phyloP scores from a whole-genome alignment of 306 rosid species.

The Acmispon strigosus region DNA sequence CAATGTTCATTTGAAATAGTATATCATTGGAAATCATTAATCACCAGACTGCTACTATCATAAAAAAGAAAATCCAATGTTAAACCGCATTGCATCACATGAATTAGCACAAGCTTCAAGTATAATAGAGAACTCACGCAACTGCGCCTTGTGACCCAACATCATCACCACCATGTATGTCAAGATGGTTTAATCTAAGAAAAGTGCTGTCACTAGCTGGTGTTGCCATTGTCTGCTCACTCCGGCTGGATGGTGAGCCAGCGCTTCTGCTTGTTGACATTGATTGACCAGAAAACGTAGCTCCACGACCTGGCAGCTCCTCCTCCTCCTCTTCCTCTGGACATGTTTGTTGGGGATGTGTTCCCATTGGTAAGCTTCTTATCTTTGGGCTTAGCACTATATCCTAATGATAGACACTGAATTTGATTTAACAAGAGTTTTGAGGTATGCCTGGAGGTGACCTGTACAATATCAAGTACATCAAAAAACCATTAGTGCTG shows the following conservation, averaged over 20 bases:
- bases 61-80: too few species aligned
- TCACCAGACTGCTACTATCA: too few species aligned
- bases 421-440: background rate
- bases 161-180: conserved; percentile 71
- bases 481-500: background rate
- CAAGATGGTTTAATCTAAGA: conserved; percentile 26
- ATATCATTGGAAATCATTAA: too few species aligned
- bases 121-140: conserved; percentile 47
- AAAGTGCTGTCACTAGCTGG: too few species aligned
- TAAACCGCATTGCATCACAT: too few species aligned
- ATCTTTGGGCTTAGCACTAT: too few species aligned
- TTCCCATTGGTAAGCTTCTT: too few species aligned
- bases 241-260: conserved; percentile 61
- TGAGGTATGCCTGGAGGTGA: background rate
- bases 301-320: conserved; percentile 44
- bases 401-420: background rate
- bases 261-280: conserved; percentile 91
- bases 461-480: background rate
- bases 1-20: too few species aligned
- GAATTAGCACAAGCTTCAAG: background rate
- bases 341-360: background rate
- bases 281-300: conserved; percentile 71
- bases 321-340: conserved; percentile 71
- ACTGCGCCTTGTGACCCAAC: conserved; percentile 82
- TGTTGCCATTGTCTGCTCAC: too few species aligned